Percentiles rank a stretch among this genome's conserved stretches.
Conservation (phyloP, 2,329 filamentous ascomycete species). For the Beauveria varroae region DNA sequence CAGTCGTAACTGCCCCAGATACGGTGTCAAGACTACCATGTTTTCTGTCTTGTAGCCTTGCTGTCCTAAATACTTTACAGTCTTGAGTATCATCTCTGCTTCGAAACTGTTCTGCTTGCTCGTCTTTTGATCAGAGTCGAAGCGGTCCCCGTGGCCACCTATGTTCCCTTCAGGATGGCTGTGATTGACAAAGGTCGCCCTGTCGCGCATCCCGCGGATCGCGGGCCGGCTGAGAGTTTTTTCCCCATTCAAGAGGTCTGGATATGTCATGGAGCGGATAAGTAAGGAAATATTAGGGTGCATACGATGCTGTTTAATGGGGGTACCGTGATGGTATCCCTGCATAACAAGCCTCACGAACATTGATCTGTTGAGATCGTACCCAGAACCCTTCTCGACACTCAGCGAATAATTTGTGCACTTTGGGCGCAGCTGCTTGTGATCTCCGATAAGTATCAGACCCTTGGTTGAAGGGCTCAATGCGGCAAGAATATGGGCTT, state of each 20-base stretch:
- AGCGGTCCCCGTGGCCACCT: constrained; percentile 35
- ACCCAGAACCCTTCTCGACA: constrained; percentile 57
- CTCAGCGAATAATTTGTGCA: constrained; percentile 52
- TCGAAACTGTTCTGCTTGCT: constrained; percentile 59
- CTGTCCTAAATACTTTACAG: constrained; percentile 59
- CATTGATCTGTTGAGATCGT: constrained; percentile 58
- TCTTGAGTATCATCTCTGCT: constrained; percentile 56
- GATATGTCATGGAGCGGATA: constrained; percentile 53
- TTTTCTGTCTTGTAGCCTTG: constrained; percentile 61
- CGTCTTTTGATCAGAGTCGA: constrained; percentile 39
- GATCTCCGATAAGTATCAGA: constrained; percentile 64
- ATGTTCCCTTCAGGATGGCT: constrained; percentile 42
- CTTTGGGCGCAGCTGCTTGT: constrained; percentile 65
- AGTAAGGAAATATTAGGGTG: constrained; percentile 58
- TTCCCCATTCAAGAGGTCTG: constrained; percentile 47
- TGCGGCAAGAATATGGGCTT: constrained; percentile 55
- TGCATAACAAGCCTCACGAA: constrained; percentile 59
- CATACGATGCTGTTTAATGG: constrained; percentile 61
- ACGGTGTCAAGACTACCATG: constrained; percentile 64
- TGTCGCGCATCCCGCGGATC: constrained; percentile 49
- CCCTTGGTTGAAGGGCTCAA: constrained; percentile 50
- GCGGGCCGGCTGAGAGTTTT: constrained; percentile 38
- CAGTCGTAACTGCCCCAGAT: constrained; percentile 59
- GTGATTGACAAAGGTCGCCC: constrained; percentile 63
- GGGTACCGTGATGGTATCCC: constrained; percentile 44